Base-by-base conservation (phyloP, 225 moss, liverwort and hornwort species). In the Anthoceros angustus region DNA sequence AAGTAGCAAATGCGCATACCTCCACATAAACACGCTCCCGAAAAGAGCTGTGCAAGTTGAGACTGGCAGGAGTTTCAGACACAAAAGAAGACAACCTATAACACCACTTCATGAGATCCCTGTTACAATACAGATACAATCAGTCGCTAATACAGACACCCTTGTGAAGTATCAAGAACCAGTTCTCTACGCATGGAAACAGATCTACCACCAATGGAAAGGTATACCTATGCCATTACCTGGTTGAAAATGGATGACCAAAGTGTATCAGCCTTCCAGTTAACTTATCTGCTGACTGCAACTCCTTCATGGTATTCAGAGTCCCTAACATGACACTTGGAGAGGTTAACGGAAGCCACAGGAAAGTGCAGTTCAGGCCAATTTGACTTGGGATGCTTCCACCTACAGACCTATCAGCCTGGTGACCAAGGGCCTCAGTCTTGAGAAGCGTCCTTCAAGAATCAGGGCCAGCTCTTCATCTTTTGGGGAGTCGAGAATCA, bases 41-140 rank as follows among this genome's bases (percentile, higher is more conserved):
- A 21, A 78, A 74, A 74, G 71, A 81, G 20, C 67, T 79, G 40
- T 83, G 78, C 18, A 86, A 70, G 70, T 67, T 64, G 25, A 62
- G 50, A 21, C 83, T 75, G 63, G 76, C 80, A 62, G 85, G 76
- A 67, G 76, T 71, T 72, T 85, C 79, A 69, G 80, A 66, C 45
- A 86, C 86, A 46, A 89, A 70, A 42, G 67, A 70, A 32, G 72
- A 77, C 61, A 92, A 68, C 71, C 95, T 85, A 62, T 68, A 68
- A 64, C 91, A 88, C 91, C 88, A 98, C 66, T 91, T 98, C 14
- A 98, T 78, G 43, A 98, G 81, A 72, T 98, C 95, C 75, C 95
- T 64, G 64, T 41, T 64, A 16, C 50, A 16, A 55, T 21, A 16
- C 64, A 39, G 9, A 41, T 25, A 39, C 5, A 5, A 41, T 15